A percentile compares a stretch with the other conserved stretches of the same genome.
These are phyloP conservation scores for Vaccinium corymbosum DNA, from an alignment of 148 eudicot species.

Conservation along the genomic window DNA sequence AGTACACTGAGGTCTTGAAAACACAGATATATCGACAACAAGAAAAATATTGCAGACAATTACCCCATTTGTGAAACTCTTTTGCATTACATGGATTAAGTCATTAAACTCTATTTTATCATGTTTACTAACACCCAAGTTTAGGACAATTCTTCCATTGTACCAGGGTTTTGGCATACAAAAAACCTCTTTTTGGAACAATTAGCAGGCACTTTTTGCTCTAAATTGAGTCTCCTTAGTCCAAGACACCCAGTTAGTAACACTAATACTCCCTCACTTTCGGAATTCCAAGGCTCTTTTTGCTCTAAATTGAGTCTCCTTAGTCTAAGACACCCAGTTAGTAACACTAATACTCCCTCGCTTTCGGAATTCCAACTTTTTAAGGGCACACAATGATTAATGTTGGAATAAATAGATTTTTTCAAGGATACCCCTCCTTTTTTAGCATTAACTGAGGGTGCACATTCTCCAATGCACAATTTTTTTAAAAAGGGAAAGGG, in stretches of 20 bases:
- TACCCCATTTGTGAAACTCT: background rate
- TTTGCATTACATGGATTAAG: background rate
- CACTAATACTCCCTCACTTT: background rate
- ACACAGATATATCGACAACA: background rate
- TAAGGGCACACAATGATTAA: too few relatives aligned
- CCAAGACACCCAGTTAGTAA: background rate
- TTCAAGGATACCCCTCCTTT: too few relatives aligned
- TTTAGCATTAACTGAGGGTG: too few relatives aligned
- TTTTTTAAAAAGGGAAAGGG: too few relatives aligned
- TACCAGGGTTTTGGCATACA: background rate
- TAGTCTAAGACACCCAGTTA: background rate
- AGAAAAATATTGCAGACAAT: background rate
- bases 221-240: background rate
- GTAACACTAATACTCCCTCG: background rate
- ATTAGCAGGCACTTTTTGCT: background rate
- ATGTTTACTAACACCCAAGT: background rate
- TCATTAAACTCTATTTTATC: background rate
- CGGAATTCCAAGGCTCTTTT: background rate
- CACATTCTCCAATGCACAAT: too few relatives aligned
- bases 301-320: background rate
- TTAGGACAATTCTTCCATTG: background rate
- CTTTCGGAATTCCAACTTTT: too few relatives aligned
- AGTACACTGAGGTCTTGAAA: background rate
- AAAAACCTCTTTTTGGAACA: background rate
- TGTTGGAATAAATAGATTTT: too few relatives aligned